Base-by-base conservation (phyloP, 345 rosid species). In the Odontarrhena argentea region DNA sequence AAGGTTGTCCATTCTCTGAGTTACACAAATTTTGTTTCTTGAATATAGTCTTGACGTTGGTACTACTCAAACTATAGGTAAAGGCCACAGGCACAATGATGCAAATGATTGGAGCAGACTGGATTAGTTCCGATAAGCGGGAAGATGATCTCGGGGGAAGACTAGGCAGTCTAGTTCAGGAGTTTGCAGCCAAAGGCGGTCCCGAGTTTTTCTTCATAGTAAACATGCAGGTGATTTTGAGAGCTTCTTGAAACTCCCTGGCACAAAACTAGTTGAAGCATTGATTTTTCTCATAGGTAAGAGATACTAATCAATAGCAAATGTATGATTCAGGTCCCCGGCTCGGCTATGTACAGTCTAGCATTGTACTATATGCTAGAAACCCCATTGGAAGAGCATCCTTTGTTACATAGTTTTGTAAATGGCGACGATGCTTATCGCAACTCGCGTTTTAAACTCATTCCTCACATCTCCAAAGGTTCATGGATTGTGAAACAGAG, bases 401-500 rank as follows among this genome's bases (percentile, higher is more conserved):
- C 90, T 1, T 60, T 87, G 83, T 76, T 95, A n/a, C 75, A 89
- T 22, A 83, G 80, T 47, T 95, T 95, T 67, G 97, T 91, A 7
- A 77, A 89, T 45, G 97, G 90, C 7, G 96, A 95, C 22, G 90
- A 95, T 54, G 88, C 90, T 58, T 91, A 63, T 51, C 81, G 99
- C 64, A 95, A 95, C 69, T 87, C 99, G 13, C 88, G 99, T 47
- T 89, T 95, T 63, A 95, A 95, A 77, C 88, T 95, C 58, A 87
- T 95, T 78, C 97, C 99, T 7, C 85, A 85, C 71, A 82, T 95
- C 76, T 87, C 97, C 7, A 83, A 91, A 96, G 99, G 97, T 45
- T 87, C 99, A 38, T 91, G 99, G 99, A 85, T 95, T 37, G 97
- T 87, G 37, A 95, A 87, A 82, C 96, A 89, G 68, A 89, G 97